Conservation (phyloP, 306 rosid species). For the Sindora glabra region DNA sequence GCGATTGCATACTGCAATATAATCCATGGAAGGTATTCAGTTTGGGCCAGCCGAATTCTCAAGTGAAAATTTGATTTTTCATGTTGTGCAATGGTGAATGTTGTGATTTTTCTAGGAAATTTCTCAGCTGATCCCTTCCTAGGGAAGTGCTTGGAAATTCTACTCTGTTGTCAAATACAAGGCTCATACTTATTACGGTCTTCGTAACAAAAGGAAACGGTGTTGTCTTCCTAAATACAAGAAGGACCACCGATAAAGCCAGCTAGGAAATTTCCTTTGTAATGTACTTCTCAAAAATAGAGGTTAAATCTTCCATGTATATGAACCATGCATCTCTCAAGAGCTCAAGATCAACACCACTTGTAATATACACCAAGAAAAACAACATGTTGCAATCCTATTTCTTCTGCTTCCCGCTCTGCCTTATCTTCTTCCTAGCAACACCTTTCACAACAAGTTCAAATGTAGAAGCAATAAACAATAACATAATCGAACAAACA, state of each 20-base stretch:
- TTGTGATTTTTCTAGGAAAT: too few relatives aligned
- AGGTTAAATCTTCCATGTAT: not conserved
- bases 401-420: not conserved
- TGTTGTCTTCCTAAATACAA: not conserved
- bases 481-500: conserved; percentile 34
- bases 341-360: not conserved
- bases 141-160: too few relatives aligned
- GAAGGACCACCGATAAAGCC: not conserved
- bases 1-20: too few relatives aligned
- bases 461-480: conserved; percentile 1
- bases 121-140: too few relatives aligned
- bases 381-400: not conserved
- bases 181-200: too few relatives aligned
- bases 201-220: not conserved
- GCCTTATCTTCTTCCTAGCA: not conserved
- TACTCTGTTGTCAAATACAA: too few relatives aligned
- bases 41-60: too few relatives aligned
- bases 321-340: not conserved
- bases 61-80: too few relatives aligned
- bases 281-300: not conserved
- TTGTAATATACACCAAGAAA: not conserved
- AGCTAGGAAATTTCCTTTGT: not conserved
- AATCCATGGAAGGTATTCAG: too few relatives aligned
- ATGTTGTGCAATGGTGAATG: too few relatives aligned
- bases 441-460: conserved; percentile 16